Evolutionary conservation across 257 asterid genomes (phyloP), one percentile per base, ranked within the genome.

Genomic region (Solanum pinnatisectum): DNA sequence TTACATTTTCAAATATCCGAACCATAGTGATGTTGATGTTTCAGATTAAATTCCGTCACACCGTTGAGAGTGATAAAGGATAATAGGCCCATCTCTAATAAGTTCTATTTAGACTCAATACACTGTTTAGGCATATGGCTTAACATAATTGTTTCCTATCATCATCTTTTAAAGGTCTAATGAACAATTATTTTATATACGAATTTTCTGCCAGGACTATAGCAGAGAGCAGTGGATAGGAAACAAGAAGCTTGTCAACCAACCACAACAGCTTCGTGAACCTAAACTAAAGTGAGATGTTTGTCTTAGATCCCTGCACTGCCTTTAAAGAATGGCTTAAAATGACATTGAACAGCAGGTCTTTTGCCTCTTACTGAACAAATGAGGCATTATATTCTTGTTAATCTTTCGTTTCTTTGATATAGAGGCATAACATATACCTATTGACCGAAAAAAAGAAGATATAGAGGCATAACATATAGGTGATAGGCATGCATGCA

Each of bases 161-260:
- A 13, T 77, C 84, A 5, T 76, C 33, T n/a, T 77, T 77, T 77
- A 39, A 23, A 39, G 52, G 35, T 77, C 35, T 39, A 77, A 3
- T 12, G 2, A 39, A n/a, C 84, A 77, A 23, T 5, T 77, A 23
- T 39, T 77, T 39, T 40, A 5, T 77, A 30, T 37, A 40, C 5
- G 1, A 52, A 40, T 84, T 77, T 86, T 74, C 70, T n/a, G 90
- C 73, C 90, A 94, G 99, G 52, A 88, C 92, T 93, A 98, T 2
- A 93, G 30, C 81, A 89, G 98, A 87, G 92, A 89, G 91, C 94
- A 91, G 89, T 96, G 98, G 99, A 35, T 87, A 88, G 94, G 92
- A 89, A 92, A 84, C 88, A 93, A 91, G 90, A 93, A 90, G 90
- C 86, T 87, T 8, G 84, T 70, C 65, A 88, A 44, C 59, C 89